Evolutionary conservation across 495 filamentous ascomycete species (phyloP), one percentile per base, ranked within the genome.

Genomic region (Aspergillus cristatus): DNA sequence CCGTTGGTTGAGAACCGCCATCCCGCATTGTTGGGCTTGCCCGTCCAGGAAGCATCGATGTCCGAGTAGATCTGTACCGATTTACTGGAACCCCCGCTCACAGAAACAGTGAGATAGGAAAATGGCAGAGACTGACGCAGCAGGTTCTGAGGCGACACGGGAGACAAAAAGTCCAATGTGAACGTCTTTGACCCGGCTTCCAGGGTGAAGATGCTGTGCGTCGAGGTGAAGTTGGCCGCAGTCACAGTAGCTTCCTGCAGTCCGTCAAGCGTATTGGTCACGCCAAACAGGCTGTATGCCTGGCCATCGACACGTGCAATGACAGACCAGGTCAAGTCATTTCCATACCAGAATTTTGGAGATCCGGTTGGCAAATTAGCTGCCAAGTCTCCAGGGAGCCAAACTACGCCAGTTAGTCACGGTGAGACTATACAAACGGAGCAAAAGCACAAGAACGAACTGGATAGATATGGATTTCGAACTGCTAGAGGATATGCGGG

Each of bases 101-200:
- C 78, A 39, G 76, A 62, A 16, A 87, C 71, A 8, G 75, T 80
- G n/a, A 93, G 41, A 54, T 90, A 91, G 35, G 75, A 72, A 25
- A 82, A 86, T 10, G 86, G 86, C 18, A 90, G 69, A 13, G 82
- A 77, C 58, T 91, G 86, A 38, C 83, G 72, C 29, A 87, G 55
- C 11, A 82, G 84, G 30, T 84, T 87, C 1, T 79, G 78, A 4
- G 84, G 82, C 1, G 84, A 90, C 5, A 93, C 78, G 1, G 86
- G 86, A 15, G 84, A 89, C 37, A 89, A 68, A 58, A 90, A 90
- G 12, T 69, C 65, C 6, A 70, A 48, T 0, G 45, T 54, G 37
- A 68, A 57, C 1, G 32, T 53, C 10, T 53, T 48, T 6, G 41
- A 40, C 0, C 63, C 65, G 0, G 62, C 65, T 14, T 48, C 47